Evolutionary conservation across 805 yeast species (phyloP).

Genomic region (Blastobotrys chiropterorum): DNA sequence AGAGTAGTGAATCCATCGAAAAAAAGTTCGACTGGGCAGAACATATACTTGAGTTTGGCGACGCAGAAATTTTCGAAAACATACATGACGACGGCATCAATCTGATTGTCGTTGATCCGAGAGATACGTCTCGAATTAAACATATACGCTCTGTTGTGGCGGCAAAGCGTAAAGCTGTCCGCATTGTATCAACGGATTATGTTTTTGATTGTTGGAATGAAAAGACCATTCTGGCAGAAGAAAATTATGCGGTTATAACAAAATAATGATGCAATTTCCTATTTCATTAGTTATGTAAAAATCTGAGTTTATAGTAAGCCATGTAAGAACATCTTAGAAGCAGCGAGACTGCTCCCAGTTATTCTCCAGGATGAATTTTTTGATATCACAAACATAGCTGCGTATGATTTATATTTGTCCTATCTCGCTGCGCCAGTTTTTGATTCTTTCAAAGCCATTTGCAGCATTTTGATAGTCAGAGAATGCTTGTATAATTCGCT

Average conservation of each 20-base stretch:
- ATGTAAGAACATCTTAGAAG: too few species aligned
- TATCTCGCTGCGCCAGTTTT: slow-evolving; percentile 29
- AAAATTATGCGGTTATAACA: background rate
- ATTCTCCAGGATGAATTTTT: too few species aligned
- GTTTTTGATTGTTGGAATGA: background rate
- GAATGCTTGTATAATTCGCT: slow-evolving; percentile 63
- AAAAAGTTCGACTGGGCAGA: background rate
- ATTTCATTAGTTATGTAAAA: too few species aligned
- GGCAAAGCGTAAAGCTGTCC: background rate
- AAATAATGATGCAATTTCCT: too few species aligned
- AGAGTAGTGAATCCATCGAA: background rate
- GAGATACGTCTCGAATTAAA: background rate
- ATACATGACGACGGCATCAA: background rate
- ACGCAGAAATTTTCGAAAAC: background rate
- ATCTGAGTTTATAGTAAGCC: too few species aligned
- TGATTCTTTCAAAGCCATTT: slow-evolving; percentile 32
- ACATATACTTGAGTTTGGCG: background rate
- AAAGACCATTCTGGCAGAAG: background rate
- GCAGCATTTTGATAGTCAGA: slow-evolving; percentile 53
- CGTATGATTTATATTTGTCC: slow-evolving; percentile 12
- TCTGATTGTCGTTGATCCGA: background rate
- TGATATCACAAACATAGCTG: background rate
- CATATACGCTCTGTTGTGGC: background rate
- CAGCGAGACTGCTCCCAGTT: too few species aligned
- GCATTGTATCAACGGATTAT: background rate